phyloP scores from a whole-genome alignment of 2,329 filamentous ascomycete genomes.

The Epichloe uncinata region DNA sequence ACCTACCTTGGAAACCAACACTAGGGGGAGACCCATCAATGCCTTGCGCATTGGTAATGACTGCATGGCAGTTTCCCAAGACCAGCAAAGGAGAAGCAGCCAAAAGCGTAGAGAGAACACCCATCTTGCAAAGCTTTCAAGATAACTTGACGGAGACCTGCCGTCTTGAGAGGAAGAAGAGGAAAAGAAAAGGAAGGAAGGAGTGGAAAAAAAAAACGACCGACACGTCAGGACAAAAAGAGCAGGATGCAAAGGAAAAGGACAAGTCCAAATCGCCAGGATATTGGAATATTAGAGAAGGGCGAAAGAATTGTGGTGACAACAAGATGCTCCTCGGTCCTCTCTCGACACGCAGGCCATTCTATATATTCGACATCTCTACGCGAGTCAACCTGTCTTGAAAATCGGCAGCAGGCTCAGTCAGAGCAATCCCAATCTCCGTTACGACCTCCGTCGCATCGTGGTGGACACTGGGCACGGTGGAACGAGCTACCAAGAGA shows the following conservation, averaged over 20 bases:
- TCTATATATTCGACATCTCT: not conserved
- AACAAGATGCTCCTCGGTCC: not conserved
- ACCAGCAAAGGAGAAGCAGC: not conserved
- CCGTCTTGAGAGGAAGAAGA: not conserved
- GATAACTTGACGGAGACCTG: not conserved
- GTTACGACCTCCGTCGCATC: not conserved
- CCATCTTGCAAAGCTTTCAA: not conserved
- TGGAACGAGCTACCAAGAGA: no score
- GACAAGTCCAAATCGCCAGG: not conserved
- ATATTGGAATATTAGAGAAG: not conserved
- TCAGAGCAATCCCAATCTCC: not conserved
- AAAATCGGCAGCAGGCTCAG: no score
- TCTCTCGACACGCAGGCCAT: not conserved
- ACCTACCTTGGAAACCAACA: constrained; percentile 35
- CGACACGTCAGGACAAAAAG: no score
- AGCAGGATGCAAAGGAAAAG: not conserved
- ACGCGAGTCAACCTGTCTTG: no score
- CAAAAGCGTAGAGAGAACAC: not conserved
- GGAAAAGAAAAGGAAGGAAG: not conserved
- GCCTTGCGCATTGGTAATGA: constrained; percentile 34
- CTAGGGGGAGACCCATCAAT: constrained; percentile 30
- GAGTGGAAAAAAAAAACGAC: not conserved
- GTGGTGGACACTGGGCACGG: not conserved
- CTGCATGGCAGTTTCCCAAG: constrained; percentile 23
- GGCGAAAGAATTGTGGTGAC: not conserved